These are phyloP conservation scores for Paraglomus brasilianum DNA, from an alignment of 192 early-diverging fungal genomes.

Conservation along the genomic window DNA sequence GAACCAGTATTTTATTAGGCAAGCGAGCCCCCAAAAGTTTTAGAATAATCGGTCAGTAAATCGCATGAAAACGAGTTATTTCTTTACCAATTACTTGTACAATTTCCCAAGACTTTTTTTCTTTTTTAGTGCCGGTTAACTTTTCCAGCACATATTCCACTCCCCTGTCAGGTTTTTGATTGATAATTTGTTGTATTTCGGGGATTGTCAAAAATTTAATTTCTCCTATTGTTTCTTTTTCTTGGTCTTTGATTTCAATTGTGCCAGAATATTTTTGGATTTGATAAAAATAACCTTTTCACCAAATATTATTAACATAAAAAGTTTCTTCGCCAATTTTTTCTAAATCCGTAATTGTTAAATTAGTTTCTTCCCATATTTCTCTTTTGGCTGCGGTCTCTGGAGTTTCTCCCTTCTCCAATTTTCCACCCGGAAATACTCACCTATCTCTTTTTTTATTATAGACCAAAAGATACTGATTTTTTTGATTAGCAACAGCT, in stretches of 20 bases:
- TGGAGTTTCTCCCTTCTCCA: background rate
- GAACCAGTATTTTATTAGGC: background rate
- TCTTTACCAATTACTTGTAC: constrained; percentile 1
- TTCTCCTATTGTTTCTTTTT: constrained; percentile 2
- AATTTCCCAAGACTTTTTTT: background rate
- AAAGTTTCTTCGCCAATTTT: constrained; percentile 8
- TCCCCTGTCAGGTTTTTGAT: background rate
- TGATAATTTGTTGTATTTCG: background rate
- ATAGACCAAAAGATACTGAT: constrained; percentile 1
- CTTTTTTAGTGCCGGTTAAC: background rate
- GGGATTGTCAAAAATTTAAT: background rate
- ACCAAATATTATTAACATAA: constrained; percentile 8
- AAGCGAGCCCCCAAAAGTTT: background rate
- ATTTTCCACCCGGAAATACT: constrained; percentile 9
- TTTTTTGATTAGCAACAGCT: constrained; percentile 19
- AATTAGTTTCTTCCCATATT: constrained; percentile 21
- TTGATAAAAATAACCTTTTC: constrained; percentile 23
- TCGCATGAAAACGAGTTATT: constrained; percentile 1
- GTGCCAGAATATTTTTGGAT: background rate
- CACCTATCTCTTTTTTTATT: constrained; percentile 25
- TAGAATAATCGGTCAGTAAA: constrained; percentile 7
- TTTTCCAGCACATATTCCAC: background rate
- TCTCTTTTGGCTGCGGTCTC: constrained; percentile 7
- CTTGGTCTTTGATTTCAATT: constrained; percentile 11
- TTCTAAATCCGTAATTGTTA: background rate